phyloP scores from a whole-genome alignment of 345 rosid species.

The Bruguiera sexangula region DNA sequence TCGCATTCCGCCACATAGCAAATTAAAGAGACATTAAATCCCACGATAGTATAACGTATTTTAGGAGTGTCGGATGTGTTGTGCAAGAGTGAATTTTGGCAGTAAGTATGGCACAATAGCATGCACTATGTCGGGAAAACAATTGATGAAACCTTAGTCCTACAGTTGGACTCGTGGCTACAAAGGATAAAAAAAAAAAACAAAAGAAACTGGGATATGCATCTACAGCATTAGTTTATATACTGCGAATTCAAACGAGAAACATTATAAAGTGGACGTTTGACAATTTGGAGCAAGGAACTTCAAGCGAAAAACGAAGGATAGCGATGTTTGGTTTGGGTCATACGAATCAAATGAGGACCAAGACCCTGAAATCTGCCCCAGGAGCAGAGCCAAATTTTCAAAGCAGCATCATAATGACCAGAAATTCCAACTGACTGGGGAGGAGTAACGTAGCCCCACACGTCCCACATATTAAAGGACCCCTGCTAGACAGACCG shows the following conservation, averaged over 20 bases:
- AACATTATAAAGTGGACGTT: not conserved
- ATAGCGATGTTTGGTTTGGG: not conserved
- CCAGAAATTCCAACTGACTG: slow-evolving; percentile 2
- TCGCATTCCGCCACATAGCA: no score
- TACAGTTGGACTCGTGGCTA: not conserved
- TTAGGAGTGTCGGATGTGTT: not conserved
- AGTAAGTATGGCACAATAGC: not conserved
- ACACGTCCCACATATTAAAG: not conserved
- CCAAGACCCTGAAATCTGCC: slow-evolving; percentile 7
- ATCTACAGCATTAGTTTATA: not conserved
- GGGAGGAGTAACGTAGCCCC: not conserved
- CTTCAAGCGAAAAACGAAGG: not conserved
- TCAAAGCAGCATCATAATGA: slow-evolving; percentile 3
- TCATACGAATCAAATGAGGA: slow-evolving; percentile 1
- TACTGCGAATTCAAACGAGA: not conserved
- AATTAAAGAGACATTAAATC: no score
- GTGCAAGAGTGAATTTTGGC: not conserved
- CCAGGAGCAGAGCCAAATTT: not conserved
- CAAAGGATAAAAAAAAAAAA: not conserved
- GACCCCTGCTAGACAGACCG: not conserved
- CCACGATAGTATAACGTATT: no score
- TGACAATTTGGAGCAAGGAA: not conserved
- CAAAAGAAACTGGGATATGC: not conserved
- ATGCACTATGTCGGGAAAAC: not conserved
- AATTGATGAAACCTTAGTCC: not conserved